Percentiles rank a stretch among this genome's conserved stretches.
phyloP scores from a whole-genome alignment of 164 flowering plant genomes.

The Macadamia tetraphylla region DNA sequence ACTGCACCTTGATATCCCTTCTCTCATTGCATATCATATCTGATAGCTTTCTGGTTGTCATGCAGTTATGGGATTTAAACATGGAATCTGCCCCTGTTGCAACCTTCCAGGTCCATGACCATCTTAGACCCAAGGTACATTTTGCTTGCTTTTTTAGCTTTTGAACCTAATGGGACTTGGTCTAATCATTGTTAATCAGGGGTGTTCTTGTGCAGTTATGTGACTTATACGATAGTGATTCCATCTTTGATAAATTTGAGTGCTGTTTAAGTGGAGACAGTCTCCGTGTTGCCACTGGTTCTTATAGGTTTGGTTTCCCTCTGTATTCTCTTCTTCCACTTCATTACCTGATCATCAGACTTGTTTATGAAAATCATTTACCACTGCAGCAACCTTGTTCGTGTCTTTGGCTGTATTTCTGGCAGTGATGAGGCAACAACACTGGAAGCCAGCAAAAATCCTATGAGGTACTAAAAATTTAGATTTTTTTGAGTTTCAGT shows the following conservation, averaged over 20 bases:
- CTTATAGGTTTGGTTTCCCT: constrained; percentile 53
- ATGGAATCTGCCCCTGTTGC: constrained; percentile 88
- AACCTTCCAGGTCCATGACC: constrained; percentile 84
- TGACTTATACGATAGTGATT: constrained; percentile 80
- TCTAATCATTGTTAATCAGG: background rate
- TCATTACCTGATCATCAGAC: background rate
- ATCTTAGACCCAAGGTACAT: constrained; percentile 72
- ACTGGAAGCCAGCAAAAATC: constrained; percentile 89
- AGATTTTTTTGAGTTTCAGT: too few species aligned
- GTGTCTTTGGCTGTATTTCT: constrained; percentile 61
- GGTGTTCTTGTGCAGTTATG: constrained; percentile 45
- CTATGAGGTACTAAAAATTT: constrained; percentile 44
- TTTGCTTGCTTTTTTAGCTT: background rate
- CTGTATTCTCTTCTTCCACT: background rate
- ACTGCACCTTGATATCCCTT: too few species aligned
- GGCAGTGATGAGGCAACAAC: constrained; percentile 69
- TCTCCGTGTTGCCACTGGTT: constrained; percentile 72
- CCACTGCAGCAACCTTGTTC: constrained; percentile 63
- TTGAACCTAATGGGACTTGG: background rate
- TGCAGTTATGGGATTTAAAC: constrained; percentile 84
- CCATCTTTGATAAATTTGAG: constrained; percentile 85
- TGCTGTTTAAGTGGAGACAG: constrained; percentile 90
- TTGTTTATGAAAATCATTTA: background rate
- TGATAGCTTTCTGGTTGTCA: constrained; percentile 3
- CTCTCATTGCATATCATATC: background rate